A percentile compares a stretch with the other conserved stretches of the same genome.
Evolutionary conservation across 2,329 filamentous ascomycete species (phyloP).

Genomic region (Penicillium brevicompactum): DNA sequence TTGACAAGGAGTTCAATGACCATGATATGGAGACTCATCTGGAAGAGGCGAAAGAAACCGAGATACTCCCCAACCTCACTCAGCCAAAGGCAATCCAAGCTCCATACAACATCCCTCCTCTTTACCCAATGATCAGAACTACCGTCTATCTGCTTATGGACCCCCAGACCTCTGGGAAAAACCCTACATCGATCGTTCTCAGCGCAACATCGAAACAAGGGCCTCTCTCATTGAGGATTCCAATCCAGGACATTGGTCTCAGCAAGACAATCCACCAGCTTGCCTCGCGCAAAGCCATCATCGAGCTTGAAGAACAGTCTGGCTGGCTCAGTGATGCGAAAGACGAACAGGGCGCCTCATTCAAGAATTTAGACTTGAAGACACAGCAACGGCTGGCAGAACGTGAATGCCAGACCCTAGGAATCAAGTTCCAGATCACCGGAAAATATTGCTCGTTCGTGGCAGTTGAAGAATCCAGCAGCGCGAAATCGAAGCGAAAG

Average conservation of each 20-base stretch:
- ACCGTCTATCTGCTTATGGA: slow-evolving; percentile 67
- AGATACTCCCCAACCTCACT: slow-evolving; percentile 51
- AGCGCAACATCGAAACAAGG: slow-evolving; percentile 60
- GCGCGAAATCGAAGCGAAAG: not conserved
- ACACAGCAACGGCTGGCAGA: slow-evolving; percentile 64
- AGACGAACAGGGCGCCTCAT: slow-evolving; percentile 43
- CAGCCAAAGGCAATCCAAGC: slow-evolving; percentile 65
- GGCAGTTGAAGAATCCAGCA: slow-evolving; percentile 55
- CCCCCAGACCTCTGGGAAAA: slow-evolving; percentile 49
- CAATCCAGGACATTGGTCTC: slow-evolving; percentile 54
- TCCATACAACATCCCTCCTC: slow-evolving; percentile 62
- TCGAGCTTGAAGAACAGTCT: slow-evolving; percentile 70
- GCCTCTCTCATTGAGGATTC: slow-evolving; percentile 65
- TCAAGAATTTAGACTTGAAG: slow-evolving; percentile 52
- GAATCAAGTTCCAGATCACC: slow-evolving; percentile 66
- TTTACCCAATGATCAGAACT: slow-evolving; percentile 69
- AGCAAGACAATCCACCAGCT: slow-evolving; percentile 68
- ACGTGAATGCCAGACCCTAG: slow-evolving; percentile 66
- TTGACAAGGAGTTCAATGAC: slow-evolving; percentile 53
- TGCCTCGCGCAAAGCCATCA: slow-evolving; percentile 66
- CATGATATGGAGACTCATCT: slow-evolving; percentile 35
- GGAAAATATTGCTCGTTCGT: slow-evolving; percentile 75
- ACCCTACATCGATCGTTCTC: slow-evolving; percentile 60
- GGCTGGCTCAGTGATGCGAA: slow-evolving; percentile 65
- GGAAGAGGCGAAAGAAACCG: slow-evolving; percentile 34